Percentiles rank a stretch among this genome's conserved stretches.
Evolutionary conservation across 225 moss, liverwort and hornwort species (phyloP).

Genomic region (Polytrichum commune): DNA sequence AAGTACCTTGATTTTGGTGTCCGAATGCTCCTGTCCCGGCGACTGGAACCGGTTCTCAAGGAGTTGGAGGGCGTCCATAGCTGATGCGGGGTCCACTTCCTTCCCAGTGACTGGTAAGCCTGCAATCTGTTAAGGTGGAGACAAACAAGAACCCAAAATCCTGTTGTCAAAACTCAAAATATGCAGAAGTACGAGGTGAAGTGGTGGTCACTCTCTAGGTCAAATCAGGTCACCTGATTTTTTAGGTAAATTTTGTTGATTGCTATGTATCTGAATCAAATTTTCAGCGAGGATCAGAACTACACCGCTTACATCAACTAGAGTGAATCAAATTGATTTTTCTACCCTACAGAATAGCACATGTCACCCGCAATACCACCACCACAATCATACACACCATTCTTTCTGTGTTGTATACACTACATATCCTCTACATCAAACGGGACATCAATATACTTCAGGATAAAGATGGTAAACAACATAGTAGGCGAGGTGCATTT

Average conservation of each 20-base stretch:
- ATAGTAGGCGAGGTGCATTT: no score
- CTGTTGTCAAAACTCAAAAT: background rate
- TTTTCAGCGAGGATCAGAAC: background rate
- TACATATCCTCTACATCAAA: no score
- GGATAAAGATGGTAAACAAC: no score
- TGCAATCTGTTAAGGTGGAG: slow-evolving; percentile 51
- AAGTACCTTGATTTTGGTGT: slow-evolving; percentile 60
- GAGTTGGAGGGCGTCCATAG: slow-evolving; percentile 65
- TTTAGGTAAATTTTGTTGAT: no score
- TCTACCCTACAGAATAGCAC: background rate
- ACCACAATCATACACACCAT: background rate
- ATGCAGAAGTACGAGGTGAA: background rate
- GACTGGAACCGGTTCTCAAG: slow-evolving; percentile 62
- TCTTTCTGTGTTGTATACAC: no score
- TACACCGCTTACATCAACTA: background rate
- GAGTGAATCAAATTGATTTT: background rate
- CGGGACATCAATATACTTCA: no score
- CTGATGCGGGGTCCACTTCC: slow-evolving; percentile 50
- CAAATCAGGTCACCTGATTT: no score
- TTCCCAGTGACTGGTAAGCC: slow-evolving; percentile 49
- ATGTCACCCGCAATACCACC: background rate
- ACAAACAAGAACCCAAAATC: background rate
- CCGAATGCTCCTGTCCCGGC: slow-evolving; percentile 62
- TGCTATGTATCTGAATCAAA: no score
- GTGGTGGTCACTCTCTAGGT: background rate